Percentiles rank a stretch among this genome's conserved stretches.
These are phyloP conservation scores for Phalaenopsis aphrodite DNA, from an alignment of 106 monocot genomes.

Conservation along the genomic window DNA sequence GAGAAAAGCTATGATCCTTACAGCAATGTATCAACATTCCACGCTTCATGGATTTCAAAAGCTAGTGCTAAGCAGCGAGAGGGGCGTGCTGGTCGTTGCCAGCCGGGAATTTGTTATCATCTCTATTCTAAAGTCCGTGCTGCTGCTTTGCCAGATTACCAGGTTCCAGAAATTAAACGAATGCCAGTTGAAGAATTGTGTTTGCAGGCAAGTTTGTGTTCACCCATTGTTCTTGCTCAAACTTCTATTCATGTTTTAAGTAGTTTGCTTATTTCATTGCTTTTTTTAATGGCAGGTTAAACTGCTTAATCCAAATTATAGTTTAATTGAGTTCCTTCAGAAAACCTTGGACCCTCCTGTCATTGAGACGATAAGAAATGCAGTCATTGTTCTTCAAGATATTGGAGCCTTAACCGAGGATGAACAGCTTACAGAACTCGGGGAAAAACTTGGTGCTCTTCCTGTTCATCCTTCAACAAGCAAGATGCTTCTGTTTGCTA, in stretches of 20 bases:
- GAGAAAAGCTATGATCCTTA: slow-evolving; percentile 99
- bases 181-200: slow-evolving; percentile 99
- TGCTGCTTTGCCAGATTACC: slow-evolving; percentile 60
- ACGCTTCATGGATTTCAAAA: slow-evolving; percentile 96
- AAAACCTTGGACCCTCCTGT: slow-evolving; percentile 92
- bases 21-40: slow-evolving; percentile 89
- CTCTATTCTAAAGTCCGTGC: slow-evolving; percentile 69
- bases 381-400: slow-evolving; percentile 67
- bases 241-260: neutral
- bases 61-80: slow-evolving; percentile 90
- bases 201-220: slow-evolving; percentile 50
- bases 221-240: neutral
- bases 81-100: slow-evolving; percentile 98
- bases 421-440: slow-evolving; percentile 84
- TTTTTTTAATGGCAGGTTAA: slow-evolving; percentile 57
- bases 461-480: slow-evolving; percentile 91
- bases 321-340: slow-evolving; percentile 66
- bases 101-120: slow-evolving; percentile 94
- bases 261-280: slow-evolving; percentile 9
- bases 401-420: slow-evolving; percentile 85
- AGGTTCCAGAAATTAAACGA: slow-evolving; percentile 92
- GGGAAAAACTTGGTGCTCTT: slow-evolving; percentile 70
- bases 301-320: slow-evolving; percentile 65
- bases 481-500: slow-evolving; percentile 96
- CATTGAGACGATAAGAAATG: slow-evolving; percentile 67